Conservation (phyloP, 225 moss, liverwort and hornwort genomes). For the Climacium dendroides region DNA sequence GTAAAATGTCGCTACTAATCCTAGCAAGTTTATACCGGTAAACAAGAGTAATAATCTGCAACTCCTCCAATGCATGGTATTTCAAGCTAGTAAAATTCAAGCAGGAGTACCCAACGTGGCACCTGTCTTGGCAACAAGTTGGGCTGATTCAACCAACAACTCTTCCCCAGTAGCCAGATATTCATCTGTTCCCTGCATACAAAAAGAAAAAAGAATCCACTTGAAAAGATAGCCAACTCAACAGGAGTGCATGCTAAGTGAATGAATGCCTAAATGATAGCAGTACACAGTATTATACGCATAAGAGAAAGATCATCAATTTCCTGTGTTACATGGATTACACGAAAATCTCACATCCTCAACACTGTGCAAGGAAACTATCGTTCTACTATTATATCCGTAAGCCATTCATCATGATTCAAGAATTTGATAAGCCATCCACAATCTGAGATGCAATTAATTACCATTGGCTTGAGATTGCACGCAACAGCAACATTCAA, state of each 20-base stretch:
- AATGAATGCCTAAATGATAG: neutral
- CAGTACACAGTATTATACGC: neutral
- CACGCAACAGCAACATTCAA: conserved; percentile 62
- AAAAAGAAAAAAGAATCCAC: neutral
- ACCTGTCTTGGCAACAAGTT: conserved; percentile 53
- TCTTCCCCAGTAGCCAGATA: conserved; percentile 58
- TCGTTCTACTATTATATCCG: too few relatives aligned
- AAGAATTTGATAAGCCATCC: neutral
- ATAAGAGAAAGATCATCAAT: neutral
- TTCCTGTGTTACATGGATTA: neutral
- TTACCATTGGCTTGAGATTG: conserved; percentile 86
- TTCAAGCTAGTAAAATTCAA: conserved; percentile 4
- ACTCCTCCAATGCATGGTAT: neutral
- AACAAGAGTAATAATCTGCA: neutral
- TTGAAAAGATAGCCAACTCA: neutral
- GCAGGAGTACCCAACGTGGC: conserved; percentile 46
- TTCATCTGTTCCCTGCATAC: conserved; percentile 62
- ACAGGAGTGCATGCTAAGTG: neutral
- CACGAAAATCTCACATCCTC: neutral
- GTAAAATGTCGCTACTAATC: neutral
- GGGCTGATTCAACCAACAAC: conserved; percentile 69
- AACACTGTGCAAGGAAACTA: neutral
- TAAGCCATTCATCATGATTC: neutral
- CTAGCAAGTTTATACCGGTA: neutral
- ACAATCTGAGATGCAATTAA: neutral